These are phyloP conservation scores for Rhododendron ovatum DNA, from an alignment of 148 eudicot species.

Conservation along the genomic window DNA sequence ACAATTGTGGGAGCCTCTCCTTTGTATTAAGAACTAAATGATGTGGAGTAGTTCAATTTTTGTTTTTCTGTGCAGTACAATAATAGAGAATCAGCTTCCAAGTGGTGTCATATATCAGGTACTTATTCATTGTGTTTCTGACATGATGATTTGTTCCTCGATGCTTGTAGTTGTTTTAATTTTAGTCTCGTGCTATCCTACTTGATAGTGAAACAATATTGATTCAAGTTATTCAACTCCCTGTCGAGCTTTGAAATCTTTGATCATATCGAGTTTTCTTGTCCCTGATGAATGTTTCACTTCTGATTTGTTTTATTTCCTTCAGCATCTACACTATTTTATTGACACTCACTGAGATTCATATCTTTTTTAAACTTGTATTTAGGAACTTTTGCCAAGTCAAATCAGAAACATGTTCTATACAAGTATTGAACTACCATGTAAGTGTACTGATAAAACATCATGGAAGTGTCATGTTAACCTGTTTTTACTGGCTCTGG, in stretches of 20 bases:
- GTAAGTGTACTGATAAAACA: background rate
- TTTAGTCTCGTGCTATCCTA: background rate
- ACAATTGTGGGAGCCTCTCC: background rate
- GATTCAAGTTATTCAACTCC: background rate
- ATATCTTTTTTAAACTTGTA: background rate
- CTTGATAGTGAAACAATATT: background rate
- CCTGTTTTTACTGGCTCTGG: background rate
- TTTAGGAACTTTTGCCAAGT: background rate
- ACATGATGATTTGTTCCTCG: background rate
- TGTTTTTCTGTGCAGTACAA: conserved; percentile 49
- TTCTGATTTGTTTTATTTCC: background rate
- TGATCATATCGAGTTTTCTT: background rate
- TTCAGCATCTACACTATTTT: background rate
- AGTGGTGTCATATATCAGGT: conserved; percentile 79
- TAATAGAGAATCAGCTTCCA: conserved; percentile 62
- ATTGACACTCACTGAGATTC: background rate
- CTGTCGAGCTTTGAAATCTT: background rate
- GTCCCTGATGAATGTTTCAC: background rate
- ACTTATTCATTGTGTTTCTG: background rate
- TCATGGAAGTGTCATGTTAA: background rate
- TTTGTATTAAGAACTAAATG: no score
- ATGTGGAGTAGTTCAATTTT: background rate
- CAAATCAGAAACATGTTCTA: background rate
- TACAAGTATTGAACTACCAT: background rate
- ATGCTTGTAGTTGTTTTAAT: background rate